Conservation (phyloP, 306 rosid species). For the Echinosophora koreensis region DNA sequence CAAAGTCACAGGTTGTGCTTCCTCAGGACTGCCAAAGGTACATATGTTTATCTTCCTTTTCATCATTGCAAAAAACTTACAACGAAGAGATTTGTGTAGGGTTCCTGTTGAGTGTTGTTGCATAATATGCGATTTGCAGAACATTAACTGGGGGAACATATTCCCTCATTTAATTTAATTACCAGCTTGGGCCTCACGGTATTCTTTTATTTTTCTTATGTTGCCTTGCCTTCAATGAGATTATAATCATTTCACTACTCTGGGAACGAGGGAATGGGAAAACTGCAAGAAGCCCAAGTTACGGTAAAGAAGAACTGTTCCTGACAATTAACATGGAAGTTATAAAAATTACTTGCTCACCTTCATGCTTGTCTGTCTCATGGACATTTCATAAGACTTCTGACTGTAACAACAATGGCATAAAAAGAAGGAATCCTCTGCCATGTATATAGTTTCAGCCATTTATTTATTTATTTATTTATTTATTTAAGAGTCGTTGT, state of each 20-base stretch:
- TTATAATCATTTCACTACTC: constrained; percentile 39
- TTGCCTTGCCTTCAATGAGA: background rate
- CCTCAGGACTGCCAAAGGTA: constrained; percentile 55
- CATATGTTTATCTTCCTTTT: constrained; percentile 40
- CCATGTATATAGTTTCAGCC: constrained; percentile 8
- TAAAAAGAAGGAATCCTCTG: constrained; percentile 42
- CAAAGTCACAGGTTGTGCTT: constrained; percentile 56
- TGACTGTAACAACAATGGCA: constrained; percentile 45
- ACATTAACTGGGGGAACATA: constrained; percentile 19
- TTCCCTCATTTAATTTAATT: constrained; percentile 35
- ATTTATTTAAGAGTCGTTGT: background rate
- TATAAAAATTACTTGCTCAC: constrained; percentile 30
- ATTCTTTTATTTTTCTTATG: too few species aligned
- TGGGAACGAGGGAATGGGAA: constrained; percentile 52
- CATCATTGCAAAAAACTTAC: constrained; percentile 26
- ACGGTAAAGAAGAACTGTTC: constrained; percentile 42
- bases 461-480: constrained; percentile 19
- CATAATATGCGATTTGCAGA: constrained; percentile 44
- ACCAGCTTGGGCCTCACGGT: constrained; percentile 31
- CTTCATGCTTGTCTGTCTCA: constrained; percentile 51
- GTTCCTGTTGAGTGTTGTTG: constrained; percentile 3
- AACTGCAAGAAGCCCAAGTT: constrained; percentile 40
- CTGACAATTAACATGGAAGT: constrained; percentile 57
- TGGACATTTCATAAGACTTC: constrained; percentile 52
- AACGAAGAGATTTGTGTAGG: constrained; percentile 22